Evolutionary conservation across 1,284 basidiomycete species (phyloP).

Genomic region (Fomitopsis palustris): DNA sequence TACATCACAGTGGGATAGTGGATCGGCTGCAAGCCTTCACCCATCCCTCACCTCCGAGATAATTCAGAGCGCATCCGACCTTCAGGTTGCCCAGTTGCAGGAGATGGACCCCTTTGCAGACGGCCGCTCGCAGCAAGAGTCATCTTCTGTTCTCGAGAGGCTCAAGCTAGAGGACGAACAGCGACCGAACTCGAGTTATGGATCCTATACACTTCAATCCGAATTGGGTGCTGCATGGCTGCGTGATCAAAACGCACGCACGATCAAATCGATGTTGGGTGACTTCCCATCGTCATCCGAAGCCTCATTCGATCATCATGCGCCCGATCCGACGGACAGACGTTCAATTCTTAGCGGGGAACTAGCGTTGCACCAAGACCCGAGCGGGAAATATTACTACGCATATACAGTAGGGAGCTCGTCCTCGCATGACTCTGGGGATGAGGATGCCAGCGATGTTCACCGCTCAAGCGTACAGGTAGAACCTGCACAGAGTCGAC

Average conservation of each 20-base stretch:
- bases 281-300: conserved; percentile 56
- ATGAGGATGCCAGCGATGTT: conserved; percentile 42
- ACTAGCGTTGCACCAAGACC: conserved; percentile 61
- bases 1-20: conserved; percentile 16
- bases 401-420: conserved; percentile 56
- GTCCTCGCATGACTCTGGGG: conserved; percentile 47
- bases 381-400: conserved; percentile 72
- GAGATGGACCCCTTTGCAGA: conserved; percentile 30
- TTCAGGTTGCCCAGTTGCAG: background rate
- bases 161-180: conserved; percentile 49
- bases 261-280: conserved; percentile 58
- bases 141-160: conserved; percentile 53
- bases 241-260: conserved; percentile 71
- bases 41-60: conserved; percentile 7
- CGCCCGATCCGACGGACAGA: conserved; percentile 19
- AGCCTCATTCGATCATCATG: conserved; percentile 39
- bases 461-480: conserved; percentile 20
- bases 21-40: conserved; percentile 17
- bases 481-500: conserved; percentile 30
- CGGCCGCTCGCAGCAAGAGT: conserved; percentile 13
- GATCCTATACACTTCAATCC: conserved; percentile 42
- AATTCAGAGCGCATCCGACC: conserved; percentile 6
- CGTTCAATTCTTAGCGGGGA: conserved; percentile 47
- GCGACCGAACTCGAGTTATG: conserved; percentile 39
- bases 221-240: conserved; percentile 80